Base-by-base conservation (phyloP, 108 stramenopile species). In the Aurantiochytrium sp. region DNA sequence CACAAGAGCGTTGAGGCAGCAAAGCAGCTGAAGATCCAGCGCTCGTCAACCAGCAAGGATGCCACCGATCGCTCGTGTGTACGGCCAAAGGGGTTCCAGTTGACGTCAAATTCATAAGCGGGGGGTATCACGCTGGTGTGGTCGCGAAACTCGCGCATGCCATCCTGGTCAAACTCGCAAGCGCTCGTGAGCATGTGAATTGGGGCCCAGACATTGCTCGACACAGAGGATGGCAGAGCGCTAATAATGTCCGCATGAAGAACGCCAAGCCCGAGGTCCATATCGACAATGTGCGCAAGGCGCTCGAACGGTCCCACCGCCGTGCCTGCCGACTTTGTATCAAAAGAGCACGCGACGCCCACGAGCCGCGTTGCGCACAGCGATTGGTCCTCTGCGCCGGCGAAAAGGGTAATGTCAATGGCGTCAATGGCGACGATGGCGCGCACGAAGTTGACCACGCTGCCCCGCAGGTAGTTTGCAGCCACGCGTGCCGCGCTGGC, bases 261-360 rank as follows among this genome's bases (percentile, higher is more conserved):
- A 48, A 81, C 24, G 8, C 73, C 73, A 24, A 81, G 73, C 2
- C 73, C 73, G 45, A 81, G 3, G 42, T 81, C 45, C 39, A 81
- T 39, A 17, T 81, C 45, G 12, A 81, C 73, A 81, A 48, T 81
- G 45, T 81, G 73, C n/a, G 73, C 39, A 12, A 81, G 73, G 45
- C 73, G 73, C 12, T 81, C 45, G 42, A 81, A 19, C n/a, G 45
- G 73, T 30, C 73, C 73, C n/a, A 81, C 73, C 6, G 73, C 73
- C 6, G 73, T 24, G n/a, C 73, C 73, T 41, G 73, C 73, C 50
- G 73, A 81, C 27, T 48, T 41, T 6, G 45, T 42, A 81, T 81
- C 45, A 24, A 48, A 42, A 27, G 45, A 48, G 45, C 73, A 41
- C 24, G 17, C 73, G 12, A 81, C 30, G 2, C 73, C 73, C 50